Base-by-base conservation (phyloP, 441 rosid species). In the Rhodomyrtus psidioides region DNA sequence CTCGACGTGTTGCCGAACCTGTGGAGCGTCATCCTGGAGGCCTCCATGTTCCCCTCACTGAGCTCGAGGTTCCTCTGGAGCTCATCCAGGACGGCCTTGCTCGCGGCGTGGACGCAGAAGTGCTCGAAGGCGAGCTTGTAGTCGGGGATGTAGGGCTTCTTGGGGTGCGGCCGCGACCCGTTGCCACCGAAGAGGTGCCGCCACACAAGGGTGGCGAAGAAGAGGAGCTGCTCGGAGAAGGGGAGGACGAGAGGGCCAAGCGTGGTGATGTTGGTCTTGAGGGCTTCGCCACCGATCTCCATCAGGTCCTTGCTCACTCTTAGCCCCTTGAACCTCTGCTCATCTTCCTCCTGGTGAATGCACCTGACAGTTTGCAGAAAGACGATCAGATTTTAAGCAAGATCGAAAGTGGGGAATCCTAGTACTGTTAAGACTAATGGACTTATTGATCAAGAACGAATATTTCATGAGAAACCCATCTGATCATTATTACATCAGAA, bases 61-160 rank as follows among this genome's bases (percentile, higher is more conserved):
- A 97, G 90, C 81, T 91, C 96, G 53, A 95, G 95, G 90, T 97
- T 97, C 89, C 93, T 92, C 84, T 94, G 96, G 57, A 96, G 95
- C 92, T 95, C 97, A 39, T 96, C 97, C 7, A 96, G 93, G 83
- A 95, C 94, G 0, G 90, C 86, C 91, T 91, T 96, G 96, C 98
- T 91, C 1, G 98, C 93, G 3, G 96, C 98, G 10, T 96, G 98
- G 84, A 96, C 89, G 83, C 98, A 95, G 84, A 97, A 95, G 83
- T 96, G 98, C 90, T 95, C 98, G 26, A 96, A 96, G 53, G 98
- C 98, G 0, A 95, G 98, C 91, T 95, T 97, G 95, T 95, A 97
- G 89, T 97, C 96, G 0, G 99, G 99, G 12, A 97, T 97, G 93
- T 95, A 97, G 15, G 95, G 98, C 87, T 94, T 96, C 14, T 85